Conservation (phyloP, 768 basidiomycete species). For the Dendrothele bispora region DNA sequence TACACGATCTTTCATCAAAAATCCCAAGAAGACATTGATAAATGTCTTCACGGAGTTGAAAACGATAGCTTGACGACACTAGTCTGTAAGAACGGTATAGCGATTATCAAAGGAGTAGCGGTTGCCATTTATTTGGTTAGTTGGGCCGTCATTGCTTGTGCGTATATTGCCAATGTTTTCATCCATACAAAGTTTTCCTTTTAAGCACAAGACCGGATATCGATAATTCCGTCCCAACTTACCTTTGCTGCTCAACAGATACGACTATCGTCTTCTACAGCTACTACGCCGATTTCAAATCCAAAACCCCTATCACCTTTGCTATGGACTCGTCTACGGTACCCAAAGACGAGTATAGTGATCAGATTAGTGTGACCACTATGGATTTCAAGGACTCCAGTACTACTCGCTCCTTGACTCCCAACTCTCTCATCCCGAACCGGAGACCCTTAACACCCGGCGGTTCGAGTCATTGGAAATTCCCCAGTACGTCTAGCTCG, state of each 20-base stretch:
- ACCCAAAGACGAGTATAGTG: too few species aligned
- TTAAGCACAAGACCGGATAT: too few species aligned
- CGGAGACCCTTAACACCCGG: too few species aligned
- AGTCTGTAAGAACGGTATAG: slow-evolving; percentile 42
- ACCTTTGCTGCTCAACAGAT: background rate
- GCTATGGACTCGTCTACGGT: too few species aligned
- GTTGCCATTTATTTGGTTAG: slow-evolving; percentile 47
- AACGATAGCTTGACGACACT: slow-evolving; percentile 27
- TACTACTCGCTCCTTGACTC: too few species aligned
- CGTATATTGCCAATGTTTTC: slow-evolving; percentile 20
- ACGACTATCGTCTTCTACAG: background rate
- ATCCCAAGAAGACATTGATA: slow-evolving; percentile 31
- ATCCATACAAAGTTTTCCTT: background rate
- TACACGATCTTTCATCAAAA: slow-evolving; percentile 44
- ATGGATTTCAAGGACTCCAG: too few species aligned
- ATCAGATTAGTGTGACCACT: too few species aligned
- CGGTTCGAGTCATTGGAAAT: too few species aligned
- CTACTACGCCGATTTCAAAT: background rate
- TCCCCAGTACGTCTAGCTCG: too few species aligned
- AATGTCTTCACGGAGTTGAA: slow-evolving; percentile 38
- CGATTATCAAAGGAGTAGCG: slow-evolving; percentile 40
- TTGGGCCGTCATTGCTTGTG: slow-evolving; percentile 58
- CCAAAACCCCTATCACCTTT: too few species aligned
- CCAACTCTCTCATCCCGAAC: too few species aligned
- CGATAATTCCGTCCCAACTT: too few species aligned